phyloP scores from a whole-genome alignment of 768 basidiomycete species.

The Guyanaporus albipodus region DNA sequence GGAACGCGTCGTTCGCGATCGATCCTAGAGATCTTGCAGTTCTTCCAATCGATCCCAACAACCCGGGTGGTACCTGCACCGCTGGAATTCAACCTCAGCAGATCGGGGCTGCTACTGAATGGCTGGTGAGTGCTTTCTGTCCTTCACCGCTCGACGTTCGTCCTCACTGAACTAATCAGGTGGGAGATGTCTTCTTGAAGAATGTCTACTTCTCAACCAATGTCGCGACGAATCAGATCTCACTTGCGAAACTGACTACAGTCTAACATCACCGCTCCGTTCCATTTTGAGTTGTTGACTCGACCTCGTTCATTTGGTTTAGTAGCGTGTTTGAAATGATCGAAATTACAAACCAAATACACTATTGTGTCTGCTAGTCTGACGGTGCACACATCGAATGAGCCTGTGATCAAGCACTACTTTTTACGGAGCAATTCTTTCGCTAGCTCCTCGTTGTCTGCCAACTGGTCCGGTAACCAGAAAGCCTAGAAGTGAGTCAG shows the following conservation, averaged over 20 bases:
- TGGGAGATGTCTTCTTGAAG: slow-evolving; percentile 76
- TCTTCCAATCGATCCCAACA: slow-evolving; percentile 46
- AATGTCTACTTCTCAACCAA: slow-evolving; percentile 72
- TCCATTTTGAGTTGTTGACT: slow-evolving; percentile 5
- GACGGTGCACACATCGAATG: not conserved
- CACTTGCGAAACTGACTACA: slow-evolving; percentile 51
- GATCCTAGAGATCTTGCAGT: slow-evolving; percentile 64
- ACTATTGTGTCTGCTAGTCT: not conserved
- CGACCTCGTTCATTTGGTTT: slow-evolving; percentile 2
- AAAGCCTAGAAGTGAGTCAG: slow-evolving; percentile 46
- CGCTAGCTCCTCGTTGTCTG: slow-evolving; percentile 66
- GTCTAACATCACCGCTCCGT: slow-evolving; percentile 5
- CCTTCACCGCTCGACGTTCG: not conserved
- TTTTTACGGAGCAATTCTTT: slow-evolving; percentile 64
- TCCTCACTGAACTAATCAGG: slow-evolving; percentile 16
- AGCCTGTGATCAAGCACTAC: slow-evolving; percentile 5
- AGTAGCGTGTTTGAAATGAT: not conserved
- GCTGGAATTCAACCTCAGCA: slow-evolving; percentile 66
- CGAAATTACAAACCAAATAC: slow-evolving; percentile 4
- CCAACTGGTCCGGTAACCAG: slow-evolving; percentile 65
- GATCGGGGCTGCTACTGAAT: slow-evolving; percentile 55
- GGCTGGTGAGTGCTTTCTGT: slow-evolving; percentile 51
- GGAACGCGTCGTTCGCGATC: slow-evolving; percentile 56
- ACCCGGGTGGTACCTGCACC: slow-evolving; percentile 57
- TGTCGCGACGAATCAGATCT: slow-evolving; percentile 52